phyloP scores from a whole-genome alignment of 805 yeast genomes.

The Ogataea saltuana region DNA sequence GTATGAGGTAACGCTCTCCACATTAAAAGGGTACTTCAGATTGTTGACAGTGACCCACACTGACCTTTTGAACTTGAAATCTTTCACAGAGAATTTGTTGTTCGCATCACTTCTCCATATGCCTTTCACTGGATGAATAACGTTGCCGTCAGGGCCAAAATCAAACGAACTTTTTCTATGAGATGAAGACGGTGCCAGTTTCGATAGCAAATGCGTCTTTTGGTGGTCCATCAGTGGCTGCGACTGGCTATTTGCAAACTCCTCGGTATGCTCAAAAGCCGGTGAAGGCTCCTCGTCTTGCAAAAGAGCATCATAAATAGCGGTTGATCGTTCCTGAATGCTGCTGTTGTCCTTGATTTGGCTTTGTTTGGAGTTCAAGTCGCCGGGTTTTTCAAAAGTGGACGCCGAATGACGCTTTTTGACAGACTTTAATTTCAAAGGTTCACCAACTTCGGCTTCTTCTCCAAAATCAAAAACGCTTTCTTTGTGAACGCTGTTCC shows the following conservation, averaged over 20 bases:
- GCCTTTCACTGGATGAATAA: conserved; percentile 6
- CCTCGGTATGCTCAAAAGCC: conserved; percentile 13
- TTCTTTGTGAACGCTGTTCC: conserved; percentile 31
- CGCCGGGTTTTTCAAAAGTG: too few species aligned
- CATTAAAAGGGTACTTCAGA: conserved; percentile 13
- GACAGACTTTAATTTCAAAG: not conserved
- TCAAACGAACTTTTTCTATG: conserved; percentile 3
- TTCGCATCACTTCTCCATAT: conserved; percentile 9
- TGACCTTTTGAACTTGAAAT: conserved; percentile 12
- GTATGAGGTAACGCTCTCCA: conserved; percentile 9
- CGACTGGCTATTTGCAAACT: conserved; percentile 9
- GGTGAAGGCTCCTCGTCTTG: conserved; percentile 16
- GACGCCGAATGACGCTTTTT: too few species aligned
- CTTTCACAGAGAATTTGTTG: conserved; percentile 4
- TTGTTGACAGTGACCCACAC: conserved; percentile 19
- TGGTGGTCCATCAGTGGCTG: not conserved
- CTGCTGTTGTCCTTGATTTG: not conserved
- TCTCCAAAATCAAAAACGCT: conserved; percentile 19
- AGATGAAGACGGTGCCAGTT: too few species aligned
- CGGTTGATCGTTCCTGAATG: too few species aligned
- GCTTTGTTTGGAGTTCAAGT: not conserved
- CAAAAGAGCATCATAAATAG: too few species aligned
- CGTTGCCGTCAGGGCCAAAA: not conserved
- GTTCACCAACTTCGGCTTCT: not conserved
- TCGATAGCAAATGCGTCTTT: too few species aligned